These are phyloP conservation scores for Annulohypoxylon maeteangense DNA, from an alignment of 495 filamentous ascomycete species.

Conservation along the genomic window DNA sequence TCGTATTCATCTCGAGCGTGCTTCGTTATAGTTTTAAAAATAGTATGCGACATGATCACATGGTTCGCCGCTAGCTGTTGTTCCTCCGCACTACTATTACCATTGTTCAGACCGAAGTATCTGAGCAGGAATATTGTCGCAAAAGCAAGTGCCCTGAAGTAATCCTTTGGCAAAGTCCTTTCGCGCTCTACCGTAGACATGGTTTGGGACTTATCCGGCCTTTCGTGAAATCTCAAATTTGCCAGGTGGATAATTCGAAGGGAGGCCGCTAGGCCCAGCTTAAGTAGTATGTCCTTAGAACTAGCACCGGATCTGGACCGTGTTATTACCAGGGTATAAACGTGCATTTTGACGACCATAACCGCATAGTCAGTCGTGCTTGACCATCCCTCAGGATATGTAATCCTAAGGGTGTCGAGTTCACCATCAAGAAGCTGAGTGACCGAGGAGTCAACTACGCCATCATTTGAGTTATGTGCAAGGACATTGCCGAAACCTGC, in stretches of 20 bases:
- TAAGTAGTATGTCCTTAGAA: conserved; percentile 42
- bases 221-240: conserved; percentile 34
- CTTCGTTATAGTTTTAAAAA: conserved; percentile 32
- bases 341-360: conserved; percentile 41
- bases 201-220: conserved; percentile 3
- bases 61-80: conserved; percentile 47
- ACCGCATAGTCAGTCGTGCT: conserved; percentile 37
- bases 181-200: conserved; percentile 23
- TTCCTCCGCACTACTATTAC: conserved; percentile 38
- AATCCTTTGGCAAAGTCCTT: conserved; percentile 40
- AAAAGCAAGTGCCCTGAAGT: conserved; percentile 41
- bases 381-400: conserved; percentile 41
- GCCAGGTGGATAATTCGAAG: conserved; percentile 40
- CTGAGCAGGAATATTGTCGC: conserved; percentile 44
- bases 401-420: conserved; percentile 41
- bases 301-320: conserved; percentile 25
- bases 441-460: conserved; percentile 45
- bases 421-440: conserved; percentile 49
- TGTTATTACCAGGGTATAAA: conserved; percentile 42
- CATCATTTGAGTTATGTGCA: conserved; percentile 43
- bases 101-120: conserved; percentile 40
- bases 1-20: conserved; percentile 37
- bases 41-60: conserved; percentile 43
- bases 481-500: conserved; percentile 44
- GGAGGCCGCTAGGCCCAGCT: conserved; percentile 33